Conservation (phyloP, 2,329 filamentous ascomycete species). For the Didymella pinodella region DNA sequence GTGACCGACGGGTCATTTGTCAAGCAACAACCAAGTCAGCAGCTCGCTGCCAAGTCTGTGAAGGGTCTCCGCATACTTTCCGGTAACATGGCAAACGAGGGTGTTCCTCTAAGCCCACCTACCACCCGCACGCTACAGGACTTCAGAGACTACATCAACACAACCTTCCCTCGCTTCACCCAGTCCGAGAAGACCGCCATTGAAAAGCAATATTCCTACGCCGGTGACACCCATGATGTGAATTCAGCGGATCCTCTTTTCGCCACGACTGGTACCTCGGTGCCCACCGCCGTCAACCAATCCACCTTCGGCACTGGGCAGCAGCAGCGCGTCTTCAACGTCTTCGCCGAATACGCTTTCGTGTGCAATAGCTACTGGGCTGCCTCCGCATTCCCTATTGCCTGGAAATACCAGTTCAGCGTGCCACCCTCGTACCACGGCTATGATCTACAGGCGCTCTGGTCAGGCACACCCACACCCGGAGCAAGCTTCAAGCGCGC, state of each 20-base stretch:
- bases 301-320: constrained; percentile 43
- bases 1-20: constrained; percentile 54
- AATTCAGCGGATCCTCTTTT: constrained; percentile 37
- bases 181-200: constrained; percentile 34
- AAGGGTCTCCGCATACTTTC: constrained; percentile 42
- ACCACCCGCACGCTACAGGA: constrained; percentile 38
- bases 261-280: constrained; percentile 34
- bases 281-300: constrained; percentile 41
- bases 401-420: constrained; percentile 48
- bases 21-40: constrained; percentile 44
- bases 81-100: constrained; percentile 52
- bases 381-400: constrained; percentile 45
- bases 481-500: constrained; percentile 42
- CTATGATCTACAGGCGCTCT: constrained; percentile 44
- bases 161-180: constrained; percentile 49
- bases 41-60: constrained; percentile 35
- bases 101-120: constrained; percentile 48
- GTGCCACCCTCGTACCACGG: constrained; percentile 43
- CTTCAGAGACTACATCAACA: constrained; percentile 42
- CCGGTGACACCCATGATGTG: constrained; percentile 34
- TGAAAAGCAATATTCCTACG: constrained; percentile 41
- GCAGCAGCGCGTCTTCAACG: constrained; percentile 51
- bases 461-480: constrained; percentile 35
- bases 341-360: constrained; percentile 58
- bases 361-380: constrained; percentile 53